Evolutionary conservation across 768 basidiomycete genomes (phyloP).

Genomic region (Serendipita vermifera): DNA sequence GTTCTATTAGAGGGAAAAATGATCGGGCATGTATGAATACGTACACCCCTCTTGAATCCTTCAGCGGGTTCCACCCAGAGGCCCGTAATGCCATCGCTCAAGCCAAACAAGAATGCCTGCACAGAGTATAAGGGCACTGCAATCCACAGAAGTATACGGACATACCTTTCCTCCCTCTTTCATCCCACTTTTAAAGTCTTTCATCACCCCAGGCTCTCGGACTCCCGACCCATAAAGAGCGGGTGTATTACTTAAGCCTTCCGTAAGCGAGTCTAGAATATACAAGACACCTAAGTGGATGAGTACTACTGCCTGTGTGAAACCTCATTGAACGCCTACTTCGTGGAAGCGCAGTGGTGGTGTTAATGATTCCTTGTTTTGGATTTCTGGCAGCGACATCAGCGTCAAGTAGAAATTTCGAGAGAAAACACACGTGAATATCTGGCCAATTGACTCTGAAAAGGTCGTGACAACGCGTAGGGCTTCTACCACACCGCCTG

Average conservation of each 20-base stretch:
- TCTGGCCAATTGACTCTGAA: constrained; percentile 33
- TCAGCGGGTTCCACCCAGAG: constrained; percentile 28
- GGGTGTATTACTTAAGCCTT: constrained; percentile 34
- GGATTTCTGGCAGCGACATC: constrained; percentile 25
- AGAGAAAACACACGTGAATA: constrained; percentile 30
- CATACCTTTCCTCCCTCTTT: constrained; percentile 37
- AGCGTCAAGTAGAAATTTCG: background rate
- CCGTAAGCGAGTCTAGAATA: constrained; percentile 31
- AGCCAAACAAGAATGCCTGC: constrained; percentile 24
- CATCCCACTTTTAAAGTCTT: constrained; percentile 31
- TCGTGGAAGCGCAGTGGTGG: constrained; percentile 36
- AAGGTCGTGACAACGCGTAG: constrained; percentile 40
- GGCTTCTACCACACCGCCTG: constrained; percentile 34
- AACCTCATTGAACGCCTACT: constrained; percentile 25
- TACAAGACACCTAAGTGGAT: constrained; percentile 31
- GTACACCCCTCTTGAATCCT: constrained; percentile 28
- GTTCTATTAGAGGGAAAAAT: background rate
- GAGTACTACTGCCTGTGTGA: background rate
- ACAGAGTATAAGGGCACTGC: background rate
- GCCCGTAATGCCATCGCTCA: constrained; percentile 30
- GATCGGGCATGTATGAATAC: background rate
- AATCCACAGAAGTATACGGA: background rate
- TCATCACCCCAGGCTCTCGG: constrained; percentile 30
- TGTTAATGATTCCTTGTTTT: constrained; percentile 34
- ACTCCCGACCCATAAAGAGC: constrained; percentile 32